Evolutionary conservation across 352 stramenopile genomes (phyloP).

Genomic region (Phytophthora ramorum): DNA sequence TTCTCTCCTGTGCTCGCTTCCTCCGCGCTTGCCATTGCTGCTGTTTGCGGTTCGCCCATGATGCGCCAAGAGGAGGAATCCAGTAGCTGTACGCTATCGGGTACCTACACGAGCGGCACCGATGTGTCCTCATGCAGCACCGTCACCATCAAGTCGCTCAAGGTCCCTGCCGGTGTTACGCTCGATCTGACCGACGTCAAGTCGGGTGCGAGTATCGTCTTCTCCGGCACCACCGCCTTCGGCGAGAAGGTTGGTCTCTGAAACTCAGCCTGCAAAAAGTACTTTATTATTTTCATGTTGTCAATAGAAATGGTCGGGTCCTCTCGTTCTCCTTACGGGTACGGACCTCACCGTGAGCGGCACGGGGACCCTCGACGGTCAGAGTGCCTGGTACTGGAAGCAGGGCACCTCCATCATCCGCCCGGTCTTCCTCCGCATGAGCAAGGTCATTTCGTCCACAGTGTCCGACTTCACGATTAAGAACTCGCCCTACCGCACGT

Average conservation of each 20-base stretch:
- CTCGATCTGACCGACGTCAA: slow-evolving; percentile 43
- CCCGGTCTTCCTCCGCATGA: slow-evolving; percentile 47
- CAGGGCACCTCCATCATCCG: slow-evolving; percentile 29
- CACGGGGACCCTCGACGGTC: slow-evolving; percentile 40
- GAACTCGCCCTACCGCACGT: slow-evolving; percentile 24
- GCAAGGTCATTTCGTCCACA: slow-evolving; percentile 29
- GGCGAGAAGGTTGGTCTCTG: slow-evolving; percentile 25
- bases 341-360: slow-evolving; percentile 38
- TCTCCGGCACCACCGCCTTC: slow-evolving; percentile 47
- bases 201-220: slow-evolving; percentile 37
- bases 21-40: not conserved
- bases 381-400: slow-evolving; percentile 33
- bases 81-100: slow-evolving; percentile 28
- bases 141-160: slow-evolving; percentile 37
- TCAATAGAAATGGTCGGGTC: slow-evolving; percentile 14
- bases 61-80: slow-evolving; percentile 7
- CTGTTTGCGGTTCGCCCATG: slow-evolving; percentile 15
- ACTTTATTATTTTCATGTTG: not conserved
- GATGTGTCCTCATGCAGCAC: slow-evolving; percentile 32
- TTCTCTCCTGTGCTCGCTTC: not conserved
- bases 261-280: not conserved
- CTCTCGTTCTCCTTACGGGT: slow-evolving; percentile 31
- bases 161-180: slow-evolving; percentile 40
- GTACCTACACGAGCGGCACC: slow-evolving; percentile 32
- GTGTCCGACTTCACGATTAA: slow-evolving; percentile 39